phyloP scores from a whole-genome alignment of 139 green algal genomes.

The Chlamydomonas urium region DNA sequence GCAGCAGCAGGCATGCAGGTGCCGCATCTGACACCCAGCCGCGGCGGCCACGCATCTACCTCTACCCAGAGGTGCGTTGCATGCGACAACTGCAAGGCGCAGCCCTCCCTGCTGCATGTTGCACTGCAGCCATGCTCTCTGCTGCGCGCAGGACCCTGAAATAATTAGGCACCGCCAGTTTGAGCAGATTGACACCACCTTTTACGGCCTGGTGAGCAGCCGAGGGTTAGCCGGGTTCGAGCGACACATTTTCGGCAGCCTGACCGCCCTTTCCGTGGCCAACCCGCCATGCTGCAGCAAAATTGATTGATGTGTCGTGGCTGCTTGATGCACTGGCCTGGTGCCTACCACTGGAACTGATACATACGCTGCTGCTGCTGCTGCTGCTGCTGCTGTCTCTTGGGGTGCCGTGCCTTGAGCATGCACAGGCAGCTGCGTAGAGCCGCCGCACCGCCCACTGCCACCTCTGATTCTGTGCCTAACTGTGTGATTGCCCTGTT shows the following conservation, averaged over 20 bases:
- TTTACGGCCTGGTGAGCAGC: conserved; percentile 2
- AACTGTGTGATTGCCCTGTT: not conserved
- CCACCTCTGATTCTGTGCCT: not conserved
- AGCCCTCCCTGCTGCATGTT: not conserved
- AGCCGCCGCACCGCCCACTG: not conserved
- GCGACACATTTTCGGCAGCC: too few relatives aligned
- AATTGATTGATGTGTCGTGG: not conserved
- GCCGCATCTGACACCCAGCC: too few relatives aligned
- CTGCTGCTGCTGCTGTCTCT: not conserved
- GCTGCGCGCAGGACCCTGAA: not conserved
- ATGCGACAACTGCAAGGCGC: not conserved
- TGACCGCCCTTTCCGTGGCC: too few relatives aligned
- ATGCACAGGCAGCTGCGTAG: not conserved
- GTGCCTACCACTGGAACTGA: too few relatives aligned
- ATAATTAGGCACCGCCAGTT: not conserved
- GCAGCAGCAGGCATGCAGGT: too few relatives aligned
- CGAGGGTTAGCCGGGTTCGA: too few relatives aligned
- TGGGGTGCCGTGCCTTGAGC: not conserved
- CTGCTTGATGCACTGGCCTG: not conserved
- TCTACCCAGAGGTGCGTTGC: not conserved
- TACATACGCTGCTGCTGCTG: not conserved
- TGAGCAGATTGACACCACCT: not conserved
- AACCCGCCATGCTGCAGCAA: not conserved
- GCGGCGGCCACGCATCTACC: not conserved
- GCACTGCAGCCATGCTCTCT: not conserved